Conservation (phyloP, 2,329 filamentous ascomycete species). For the Diaporthe ilicicola region DNA sequence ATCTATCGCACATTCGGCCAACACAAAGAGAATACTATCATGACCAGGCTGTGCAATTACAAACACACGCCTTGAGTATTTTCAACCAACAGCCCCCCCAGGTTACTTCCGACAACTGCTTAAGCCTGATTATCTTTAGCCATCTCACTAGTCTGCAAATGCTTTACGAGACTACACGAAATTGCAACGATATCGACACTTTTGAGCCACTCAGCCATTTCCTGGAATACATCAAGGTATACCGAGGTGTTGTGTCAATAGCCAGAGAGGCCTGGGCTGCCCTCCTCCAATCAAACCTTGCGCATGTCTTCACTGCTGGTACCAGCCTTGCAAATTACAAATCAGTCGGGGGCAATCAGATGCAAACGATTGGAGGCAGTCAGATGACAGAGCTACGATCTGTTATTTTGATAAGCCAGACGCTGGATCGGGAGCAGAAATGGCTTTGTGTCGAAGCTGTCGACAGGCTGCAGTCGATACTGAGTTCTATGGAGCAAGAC, state of each 20-base stretch:
- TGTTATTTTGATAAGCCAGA: background rate
- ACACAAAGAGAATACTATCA: constrained; percentile 40
- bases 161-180: constrained; percentile 54
- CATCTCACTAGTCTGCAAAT: constrained; percentile 55
- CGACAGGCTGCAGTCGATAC: constrained; percentile 2
- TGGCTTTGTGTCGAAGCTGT: background rate
- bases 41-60: constrained; percentile 52
- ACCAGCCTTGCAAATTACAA: background rate
- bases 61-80: constrained; percentile 51
- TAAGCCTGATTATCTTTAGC: constrained; percentile 56
- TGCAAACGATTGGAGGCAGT: too few species aligned
- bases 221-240: constrained; percentile 50
- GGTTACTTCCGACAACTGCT: constrained; percentile 43
- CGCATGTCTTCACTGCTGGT: constrained; percentile 35
- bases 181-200: constrained; percentile 44
- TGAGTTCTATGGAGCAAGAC: background rate
- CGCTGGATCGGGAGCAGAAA: background rate
- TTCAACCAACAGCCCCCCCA: constrained; percentile 45
- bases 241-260: constrained; percentile 51
- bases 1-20: constrained; percentile 27
- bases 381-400: constrained; percentile 1
- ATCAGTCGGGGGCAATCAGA: background rate
- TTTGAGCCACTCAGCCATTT: constrained; percentile 51
- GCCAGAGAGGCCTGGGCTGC: constrained; percentile 44
- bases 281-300: constrained; percentile 47